Conservation (phyloP, 805 yeast species). For the Candida tammaniensis region DNA sequence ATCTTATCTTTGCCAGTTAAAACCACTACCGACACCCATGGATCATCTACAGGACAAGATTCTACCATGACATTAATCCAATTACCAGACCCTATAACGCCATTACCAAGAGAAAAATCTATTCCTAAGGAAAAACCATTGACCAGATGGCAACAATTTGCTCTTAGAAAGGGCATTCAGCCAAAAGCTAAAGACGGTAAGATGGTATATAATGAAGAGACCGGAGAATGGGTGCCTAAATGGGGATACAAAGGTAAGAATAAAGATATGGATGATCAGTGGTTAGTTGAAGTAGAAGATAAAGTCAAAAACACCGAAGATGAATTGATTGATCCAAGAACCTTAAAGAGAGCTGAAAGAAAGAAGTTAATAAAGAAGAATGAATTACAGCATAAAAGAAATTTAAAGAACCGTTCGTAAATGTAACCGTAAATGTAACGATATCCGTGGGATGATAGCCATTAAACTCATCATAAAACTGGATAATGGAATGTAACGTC, state of each 20-base stretch:
- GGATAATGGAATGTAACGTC: too few species aligned
- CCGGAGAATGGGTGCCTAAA: slow-evolving; percentile 94
- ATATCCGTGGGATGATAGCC: background rate
- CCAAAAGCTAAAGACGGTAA: slow-evolving; percentile 88
- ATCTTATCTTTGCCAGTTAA: slow-evolving; percentile 84
- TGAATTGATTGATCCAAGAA: slow-evolving; percentile 85
- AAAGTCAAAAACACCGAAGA: slow-evolving; percentile 48
- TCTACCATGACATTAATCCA: slow-evolving; percentile 79
- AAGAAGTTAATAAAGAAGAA: slow-evolving; percentile 83
- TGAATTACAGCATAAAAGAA: slow-evolving; percentile 79
- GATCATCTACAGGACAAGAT: slow-evolving; percentile 57
- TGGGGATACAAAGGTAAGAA: slow-evolving; percentile 98
- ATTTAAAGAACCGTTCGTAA: slow-evolving; percentile 40
- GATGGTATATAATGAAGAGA: slow-evolving; percentile 82
- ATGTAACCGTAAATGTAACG: background rate
- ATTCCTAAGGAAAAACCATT: slow-evolving; percentile 89
- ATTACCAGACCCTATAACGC: slow-evolving; percentile 80
- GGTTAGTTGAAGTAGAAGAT: slow-evolving; percentile 94
- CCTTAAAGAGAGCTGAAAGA: slow-evolving; percentile 76
- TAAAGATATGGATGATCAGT: slow-evolving; percentile 81
- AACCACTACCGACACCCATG: slow-evolving; percentile 73
- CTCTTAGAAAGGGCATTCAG: slow-evolving; percentile 90
- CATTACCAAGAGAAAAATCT: slow-evolving; percentile 91
- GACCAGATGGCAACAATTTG: slow-evolving; percentile 97
- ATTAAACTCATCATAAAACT: too few species aligned